These are phyloP conservation scores for Ustanciosporium gigantosporum DNA, from an alignment of 1,284 basidiomycete species.

Conservation along the genomic window DNA sequence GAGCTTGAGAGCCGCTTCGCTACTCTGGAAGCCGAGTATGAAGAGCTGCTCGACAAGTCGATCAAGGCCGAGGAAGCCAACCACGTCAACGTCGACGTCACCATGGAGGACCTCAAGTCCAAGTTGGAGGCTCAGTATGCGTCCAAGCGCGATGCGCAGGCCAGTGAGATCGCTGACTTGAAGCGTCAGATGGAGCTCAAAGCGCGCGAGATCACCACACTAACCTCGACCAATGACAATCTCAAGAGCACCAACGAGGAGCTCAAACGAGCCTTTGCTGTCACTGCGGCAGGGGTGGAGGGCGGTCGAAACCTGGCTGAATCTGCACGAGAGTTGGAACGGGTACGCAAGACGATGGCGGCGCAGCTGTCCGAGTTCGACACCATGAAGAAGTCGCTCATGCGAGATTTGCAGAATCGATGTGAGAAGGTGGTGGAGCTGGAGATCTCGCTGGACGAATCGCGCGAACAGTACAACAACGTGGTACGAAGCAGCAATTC, in stretches of 20 bases:
- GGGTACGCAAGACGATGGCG: conserved; percentile 93
- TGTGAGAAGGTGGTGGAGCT: conserved; percentile 99
- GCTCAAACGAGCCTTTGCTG: conserved; percentile 82
- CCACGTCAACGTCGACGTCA: conserved; percentile 66
- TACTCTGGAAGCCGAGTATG: conserved; percentile 87
- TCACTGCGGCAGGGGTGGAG: conserved; percentile 92
- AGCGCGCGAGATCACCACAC: conserved; percentile 78
- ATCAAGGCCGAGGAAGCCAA: conserved; percentile 58
- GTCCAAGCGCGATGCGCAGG: conserved; percentile 84
- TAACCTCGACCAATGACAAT: conserved; percentile 85
- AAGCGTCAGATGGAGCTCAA: conserved; percentile 89
- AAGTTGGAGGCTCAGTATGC: conserved; percentile 93
- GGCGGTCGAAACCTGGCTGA: conserved; percentile 88
- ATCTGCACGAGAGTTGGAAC: conserved; percentile 90
- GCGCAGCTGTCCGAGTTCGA: conserved; percentile 97
- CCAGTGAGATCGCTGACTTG: conserved; percentile 83
- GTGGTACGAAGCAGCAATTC: conserved; percentile 96
- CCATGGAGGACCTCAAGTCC: conserved; percentile 85
- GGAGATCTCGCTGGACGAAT: conserved; percentile 97
- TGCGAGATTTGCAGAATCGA: conserved; percentile 97
- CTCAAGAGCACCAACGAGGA: conserved; percentile 97
- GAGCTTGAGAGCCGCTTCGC: conserved; percentile 84
- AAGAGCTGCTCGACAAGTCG: conserved; percentile 77
- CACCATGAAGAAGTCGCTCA: conserved; percentile 95
- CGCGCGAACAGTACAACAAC: conserved; percentile 98